Base-by-base conservation (phyloP, 352 stramenopile species). In the Phytophthora fragariae region DNA sequence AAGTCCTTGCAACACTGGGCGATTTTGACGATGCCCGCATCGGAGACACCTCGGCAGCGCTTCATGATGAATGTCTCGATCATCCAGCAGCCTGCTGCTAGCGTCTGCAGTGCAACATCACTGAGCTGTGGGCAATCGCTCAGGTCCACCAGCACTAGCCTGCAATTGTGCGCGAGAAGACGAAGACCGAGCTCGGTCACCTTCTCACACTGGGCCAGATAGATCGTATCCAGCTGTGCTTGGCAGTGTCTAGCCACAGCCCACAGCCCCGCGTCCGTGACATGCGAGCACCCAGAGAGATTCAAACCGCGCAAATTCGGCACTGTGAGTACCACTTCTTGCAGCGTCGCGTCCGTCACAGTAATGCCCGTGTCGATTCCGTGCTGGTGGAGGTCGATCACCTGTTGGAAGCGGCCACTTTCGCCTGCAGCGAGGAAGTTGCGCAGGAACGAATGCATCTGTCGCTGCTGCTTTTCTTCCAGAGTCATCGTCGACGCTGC, bases 261-360 rank as follows among this genome's bases (percentile, higher is more conserved):
- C 88, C 92, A 98, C 33, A 98, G 70, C 0, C 88, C 89, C 0
- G 94, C 93, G 67, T 98, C 95, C 2, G 92, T 98, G 65, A 98
- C 86, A 14, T 89, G 73, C 0, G 78, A 64, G 72, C 90, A 97
- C 2, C 76, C 77, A 1, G 79, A 83, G 39, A 97, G 78, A 8
- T 85, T 79, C 33, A 98, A 70, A 1, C 79, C 82, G 19, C 80
- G 84, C 14, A 98, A 75, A 15, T 79, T 57, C 1, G 92, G 91
- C 24, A 98, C 76, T 2, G 80, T 74, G 46, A 83, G 77, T 21
- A 94, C 93, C 5, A 98, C 80, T 82, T 98, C 95, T 58, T 98
- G 93, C 24, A 98, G 69, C 7, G 89, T 96, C 4, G 92, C 90
- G 73, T 98, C 94, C 9, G 92, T 98, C 27, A 98, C 86, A 1